Conservation (phyloP, 225 moss, liverwort and hornwort genomes). For the Rhytidiadelphus loreus region DNA sequence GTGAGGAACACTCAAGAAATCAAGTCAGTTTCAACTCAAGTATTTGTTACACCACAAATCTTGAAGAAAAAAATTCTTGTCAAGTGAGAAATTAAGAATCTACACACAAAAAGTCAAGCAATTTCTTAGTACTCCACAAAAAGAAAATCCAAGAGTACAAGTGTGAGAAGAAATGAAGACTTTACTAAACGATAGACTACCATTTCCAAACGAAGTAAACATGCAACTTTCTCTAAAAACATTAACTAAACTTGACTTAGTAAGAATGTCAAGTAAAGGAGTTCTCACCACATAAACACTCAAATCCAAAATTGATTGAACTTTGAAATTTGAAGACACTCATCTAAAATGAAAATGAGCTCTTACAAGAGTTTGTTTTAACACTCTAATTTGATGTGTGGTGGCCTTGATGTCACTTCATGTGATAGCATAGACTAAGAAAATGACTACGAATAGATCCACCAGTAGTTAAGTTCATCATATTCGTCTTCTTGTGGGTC, state of each 20-base stretch:
- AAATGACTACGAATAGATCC: background rate
- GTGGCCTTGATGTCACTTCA: background rate
- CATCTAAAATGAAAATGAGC: background rate
- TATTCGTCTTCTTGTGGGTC: background rate
- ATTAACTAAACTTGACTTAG: background rate
- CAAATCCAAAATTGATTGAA: background rate
- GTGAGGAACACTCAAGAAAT: too few species aligned
- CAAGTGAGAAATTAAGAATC: background rate
- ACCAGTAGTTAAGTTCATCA: background rate
- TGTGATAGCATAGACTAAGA: rapidly evolving
- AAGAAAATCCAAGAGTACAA: background rate
- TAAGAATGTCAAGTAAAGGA: background rate
- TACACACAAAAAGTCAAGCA: rapidly evolving
- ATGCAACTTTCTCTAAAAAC: too few species aligned
- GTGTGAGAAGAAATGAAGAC: background rate
- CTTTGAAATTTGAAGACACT: background rate
- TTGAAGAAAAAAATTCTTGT: background rate
- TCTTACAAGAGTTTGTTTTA: background rate
- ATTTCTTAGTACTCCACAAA: background rate
- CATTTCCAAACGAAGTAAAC: background rate
- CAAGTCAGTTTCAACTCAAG: too few species aligned
- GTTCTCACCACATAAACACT: background rate
- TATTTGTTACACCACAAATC: too few species aligned
- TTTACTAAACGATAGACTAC: background rate
- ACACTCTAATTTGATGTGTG: rapidly evolving